phyloP scores from a whole-genome alignment of 2,329 filamentous ascomycete genomes.

The Ustilaginoidea virens region DNA sequence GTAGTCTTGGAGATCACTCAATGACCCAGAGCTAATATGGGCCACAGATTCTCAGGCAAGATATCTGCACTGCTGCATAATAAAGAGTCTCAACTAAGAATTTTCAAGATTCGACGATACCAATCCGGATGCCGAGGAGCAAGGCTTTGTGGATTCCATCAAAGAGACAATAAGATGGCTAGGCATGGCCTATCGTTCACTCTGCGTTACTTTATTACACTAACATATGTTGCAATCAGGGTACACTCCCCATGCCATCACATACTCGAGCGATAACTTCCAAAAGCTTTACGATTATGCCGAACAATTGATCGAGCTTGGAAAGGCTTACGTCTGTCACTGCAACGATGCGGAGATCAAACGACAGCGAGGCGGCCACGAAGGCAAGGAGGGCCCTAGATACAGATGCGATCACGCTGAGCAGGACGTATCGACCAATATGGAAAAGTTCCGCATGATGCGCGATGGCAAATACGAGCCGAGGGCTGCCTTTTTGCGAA shows the following conservation, averaged over 20 bases:
- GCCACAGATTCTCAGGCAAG: slow-evolving; percentile 1
- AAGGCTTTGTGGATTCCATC: slow-evolving; percentile 76
- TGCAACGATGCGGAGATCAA: slow-evolving; percentile 73
- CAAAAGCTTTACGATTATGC: slow-evolving; percentile 69
- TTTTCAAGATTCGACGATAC: slow-evolving; percentile 68
- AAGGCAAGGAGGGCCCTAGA: slow-evolving; percentile 46
- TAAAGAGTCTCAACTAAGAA: slow-evolving; percentile 2
- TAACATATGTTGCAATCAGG: too few relatives aligned
- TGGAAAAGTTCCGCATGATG: slow-evolving; percentile 79
- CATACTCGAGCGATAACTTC: slow-evolving; percentile 79
- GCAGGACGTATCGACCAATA: slow-evolving; percentile 56
- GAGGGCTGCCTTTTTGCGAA: slow-evolving; percentile 68
- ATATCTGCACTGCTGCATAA: neutral
- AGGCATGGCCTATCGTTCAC: neutral
- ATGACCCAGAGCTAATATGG: neutral
- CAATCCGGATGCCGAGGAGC: slow-evolving; percentile 85
- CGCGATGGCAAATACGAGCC: slow-evolving; percentile 79
- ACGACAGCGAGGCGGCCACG: slow-evolving; percentile 67
- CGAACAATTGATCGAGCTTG: slow-evolving; percentile 59
- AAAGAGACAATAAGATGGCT: slow-evolving; percentile 72
- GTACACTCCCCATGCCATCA: slow-evolving; percentile 33
- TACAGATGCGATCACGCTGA: slow-evolving; percentile 70
- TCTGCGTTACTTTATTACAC: too few relatives aligned
- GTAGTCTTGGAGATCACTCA: too few relatives aligned
- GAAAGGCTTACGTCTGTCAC: slow-evolving; percentile 65